Evolutionary conservation across 2,329 filamentous ascomycete species (phyloP).

Genomic region (Ampelomyces quisqualis): DNA sequence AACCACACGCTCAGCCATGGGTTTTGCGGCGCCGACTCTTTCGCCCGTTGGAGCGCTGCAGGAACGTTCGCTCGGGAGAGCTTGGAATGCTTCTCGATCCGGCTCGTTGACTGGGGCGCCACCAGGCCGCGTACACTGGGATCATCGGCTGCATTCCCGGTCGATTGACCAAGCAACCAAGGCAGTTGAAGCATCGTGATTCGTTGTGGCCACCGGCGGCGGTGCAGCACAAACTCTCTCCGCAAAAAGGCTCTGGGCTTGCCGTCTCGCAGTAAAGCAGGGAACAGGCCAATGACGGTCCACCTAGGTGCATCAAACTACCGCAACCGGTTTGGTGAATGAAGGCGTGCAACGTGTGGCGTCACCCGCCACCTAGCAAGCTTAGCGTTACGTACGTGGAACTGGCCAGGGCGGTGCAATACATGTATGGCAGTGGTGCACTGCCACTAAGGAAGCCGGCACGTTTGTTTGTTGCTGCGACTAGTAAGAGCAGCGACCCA

Average conservation of each 20-base stretch:
- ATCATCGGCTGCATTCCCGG: slow-evolving; percentile 13
- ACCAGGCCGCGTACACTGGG: slow-evolving; percentile 17
- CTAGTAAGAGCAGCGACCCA: slow-evolving; percentile 10
- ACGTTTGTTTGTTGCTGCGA: slow-evolving; percentile 32
- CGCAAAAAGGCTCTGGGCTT: slow-evolving; percentile 15
- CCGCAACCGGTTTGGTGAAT: slow-evolving; percentile 17
- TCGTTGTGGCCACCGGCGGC: slow-evolving; percentile 21
- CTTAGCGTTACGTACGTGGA: slow-evolving; percentile 23
- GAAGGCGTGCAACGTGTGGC: slow-evolving; percentile 19
- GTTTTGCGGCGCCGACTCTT: too few relatives aligned
- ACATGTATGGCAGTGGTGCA: slow-evolving; percentile 14
- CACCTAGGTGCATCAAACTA: slow-evolving; percentile 7
- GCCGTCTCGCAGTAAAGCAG: slow-evolving; percentile 20
- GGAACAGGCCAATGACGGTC: slow-evolving; percentile 19
- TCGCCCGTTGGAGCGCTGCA: slow-evolving; percentile 9
- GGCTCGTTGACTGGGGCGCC: slow-evolving; percentile 7
- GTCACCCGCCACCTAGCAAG: slow-evolving; percentile 21
- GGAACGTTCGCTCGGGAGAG: slow-evolving; percentile 5
- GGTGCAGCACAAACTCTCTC: slow-evolving; percentile 13
- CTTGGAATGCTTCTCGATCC: slow-evolving; percentile 13
- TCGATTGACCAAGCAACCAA: slow-evolving; percentile 18
- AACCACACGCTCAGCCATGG: too few relatives aligned
- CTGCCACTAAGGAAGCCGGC: slow-evolving; percentile 11
- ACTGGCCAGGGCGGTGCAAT: slow-evolving; percentile 26
- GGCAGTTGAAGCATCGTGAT: slow-evolving; percentile 13